Conservation (phyloP, 768 basidiomycete genomes). For the Boletus speciosus region DNA sequence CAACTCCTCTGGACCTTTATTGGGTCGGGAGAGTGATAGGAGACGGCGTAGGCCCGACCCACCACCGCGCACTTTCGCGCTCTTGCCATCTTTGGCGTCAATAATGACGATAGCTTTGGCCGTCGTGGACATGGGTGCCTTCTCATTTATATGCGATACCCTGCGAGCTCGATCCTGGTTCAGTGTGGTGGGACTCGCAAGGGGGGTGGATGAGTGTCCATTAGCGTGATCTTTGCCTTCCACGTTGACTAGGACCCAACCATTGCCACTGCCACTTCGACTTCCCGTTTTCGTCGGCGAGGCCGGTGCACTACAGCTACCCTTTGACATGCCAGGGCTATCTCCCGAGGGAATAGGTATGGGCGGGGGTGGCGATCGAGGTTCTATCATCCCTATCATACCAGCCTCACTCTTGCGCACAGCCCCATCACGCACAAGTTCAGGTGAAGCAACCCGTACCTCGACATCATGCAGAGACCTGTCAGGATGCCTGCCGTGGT, state of each 20-base stretch:
- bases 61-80: constrained; percentile 21
- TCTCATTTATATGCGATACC: constrained; percentile 25
- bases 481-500: constrained; percentile 29
- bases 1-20: constrained; percentile 31
- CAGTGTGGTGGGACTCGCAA: constrained; percentile 27
- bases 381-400: constrained; percentile 48
- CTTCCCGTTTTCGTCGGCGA: constrained; percentile 34
- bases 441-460: constrained; percentile 53
- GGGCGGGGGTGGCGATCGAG: constrained; percentile 24
- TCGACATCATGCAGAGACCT: constrained; percentile 46
- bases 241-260: constrained; percentile 67
- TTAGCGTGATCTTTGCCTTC: constrained; percentile 40
- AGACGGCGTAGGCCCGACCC: constrained; percentile 32
- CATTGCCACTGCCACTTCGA: constrained; percentile 43
- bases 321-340: constrained; percentile 20
- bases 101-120: constrained; percentile 63
- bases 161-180: constrained; percentile 30
- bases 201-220: constrained; percentile 22
- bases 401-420: constrained; percentile 64
- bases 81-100: constrained; percentile 49
- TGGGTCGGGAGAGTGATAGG: constrained; percentile 30
- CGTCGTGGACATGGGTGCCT: constrained; percentile 41
- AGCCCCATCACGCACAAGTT: constrained; percentile 41
- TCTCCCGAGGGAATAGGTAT: constrained; percentile 30
- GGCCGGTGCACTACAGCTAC: constrained; percentile 22